Evolutionary conservation across 2,329 filamentous ascomycete species (phyloP).

Genomic region (Teratosphaeria gauchensis): DNA sequence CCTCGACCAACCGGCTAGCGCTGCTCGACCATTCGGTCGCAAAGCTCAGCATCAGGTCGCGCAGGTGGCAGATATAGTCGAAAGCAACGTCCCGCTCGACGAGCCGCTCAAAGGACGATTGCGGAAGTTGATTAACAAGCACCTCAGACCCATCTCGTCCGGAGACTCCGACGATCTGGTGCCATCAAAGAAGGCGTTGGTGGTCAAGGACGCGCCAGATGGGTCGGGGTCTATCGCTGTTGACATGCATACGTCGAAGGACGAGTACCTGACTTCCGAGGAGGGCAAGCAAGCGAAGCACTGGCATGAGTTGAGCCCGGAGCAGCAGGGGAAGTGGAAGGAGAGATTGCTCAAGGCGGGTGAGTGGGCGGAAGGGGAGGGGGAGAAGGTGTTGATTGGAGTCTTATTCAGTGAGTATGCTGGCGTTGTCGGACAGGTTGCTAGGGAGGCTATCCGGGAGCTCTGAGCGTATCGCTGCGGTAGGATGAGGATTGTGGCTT

Average conservation of each 20-base stretch:
- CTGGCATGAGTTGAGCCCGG: conserved; percentile 61
- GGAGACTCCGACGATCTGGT: not conserved
- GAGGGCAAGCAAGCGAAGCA: conserved; percentile 43
- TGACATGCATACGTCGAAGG: conserved; percentile 27
- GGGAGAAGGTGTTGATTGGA: conserved; percentile 65
- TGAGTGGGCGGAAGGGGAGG: conserved; percentile 70
- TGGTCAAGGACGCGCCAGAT: conserved; percentile 27
- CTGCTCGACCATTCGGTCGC: not conserved
- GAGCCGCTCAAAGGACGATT: conserved; percentile 2
- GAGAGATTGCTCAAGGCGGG: conserved; percentile 58
- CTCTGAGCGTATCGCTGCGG: not conserved
- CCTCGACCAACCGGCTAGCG: conserved; percentile 14
- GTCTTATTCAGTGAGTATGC: conserved; percentile 68
- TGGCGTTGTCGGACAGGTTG: conserved; percentile 45
- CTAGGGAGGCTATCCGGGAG: conserved; percentile 8
- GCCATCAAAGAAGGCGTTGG: conserved; percentile 27
- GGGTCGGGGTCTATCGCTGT: conserved; percentile 25
- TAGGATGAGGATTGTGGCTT: not conserved
- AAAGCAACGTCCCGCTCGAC: not conserved
- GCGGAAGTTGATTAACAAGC: conserved; percentile 2
- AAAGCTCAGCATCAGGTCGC: not conserved
- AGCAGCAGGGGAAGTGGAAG: conserved; percentile 61
- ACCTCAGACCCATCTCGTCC: not conserved
- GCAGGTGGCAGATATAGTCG: not conserved
- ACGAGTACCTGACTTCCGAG: conserved; percentile 29